These are phyloP conservation scores for Pneumocystis carinii DNA, from an alignment of 1,139 yeast species.

Conservation along the genomic window DNA sequence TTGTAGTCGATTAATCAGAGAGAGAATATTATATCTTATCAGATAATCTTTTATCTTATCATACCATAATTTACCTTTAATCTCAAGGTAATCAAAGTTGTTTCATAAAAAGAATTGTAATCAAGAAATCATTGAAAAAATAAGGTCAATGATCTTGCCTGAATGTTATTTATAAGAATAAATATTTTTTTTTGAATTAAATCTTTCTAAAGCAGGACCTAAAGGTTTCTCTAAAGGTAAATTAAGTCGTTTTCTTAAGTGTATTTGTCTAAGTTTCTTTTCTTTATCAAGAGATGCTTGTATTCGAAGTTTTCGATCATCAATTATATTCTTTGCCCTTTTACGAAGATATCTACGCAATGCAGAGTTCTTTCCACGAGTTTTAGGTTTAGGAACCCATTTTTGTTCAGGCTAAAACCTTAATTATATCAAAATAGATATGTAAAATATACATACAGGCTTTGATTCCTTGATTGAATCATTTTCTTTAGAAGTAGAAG, in stretches of 20 bases:
- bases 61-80: too few relatives aligned
- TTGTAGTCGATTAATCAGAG: neutral
- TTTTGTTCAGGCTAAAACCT: constrained; percentile 24
- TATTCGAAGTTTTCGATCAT: constrained; percentile 70
- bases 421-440: constrained; percentile 6
- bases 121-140: too few relatives aligned
- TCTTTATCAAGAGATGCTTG: constrained; percentile 64
- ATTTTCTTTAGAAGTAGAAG: constrained; percentile 29
- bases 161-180: neutral
- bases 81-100: neutral
- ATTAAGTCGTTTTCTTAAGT: constrained; percentile 35
- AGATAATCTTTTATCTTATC: too few relatives aligned
- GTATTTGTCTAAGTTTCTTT: constrained; percentile 53
- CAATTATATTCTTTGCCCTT: constrained; percentile 73
- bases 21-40: neutral
- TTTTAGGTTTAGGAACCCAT: constrained; percentile 27
- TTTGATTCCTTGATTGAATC: constrained; percentile 26
- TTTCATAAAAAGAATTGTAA: too few relatives aligned
- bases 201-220: constrained; percentile 24
- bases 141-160: too few relatives aligned
- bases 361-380: constrained; percentile 68
- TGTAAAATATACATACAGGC: constrained; percentile 21
- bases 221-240: constrained; percentile 16
- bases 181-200: constrained; percentile 9
- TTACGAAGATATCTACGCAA: constrained; percentile 68